These are phyloP conservation scores for Beauveria rudraprayagi DNA, from an alignment of 2,329 filamentous ascomycete genomes.

Conservation along the genomic window DNA sequence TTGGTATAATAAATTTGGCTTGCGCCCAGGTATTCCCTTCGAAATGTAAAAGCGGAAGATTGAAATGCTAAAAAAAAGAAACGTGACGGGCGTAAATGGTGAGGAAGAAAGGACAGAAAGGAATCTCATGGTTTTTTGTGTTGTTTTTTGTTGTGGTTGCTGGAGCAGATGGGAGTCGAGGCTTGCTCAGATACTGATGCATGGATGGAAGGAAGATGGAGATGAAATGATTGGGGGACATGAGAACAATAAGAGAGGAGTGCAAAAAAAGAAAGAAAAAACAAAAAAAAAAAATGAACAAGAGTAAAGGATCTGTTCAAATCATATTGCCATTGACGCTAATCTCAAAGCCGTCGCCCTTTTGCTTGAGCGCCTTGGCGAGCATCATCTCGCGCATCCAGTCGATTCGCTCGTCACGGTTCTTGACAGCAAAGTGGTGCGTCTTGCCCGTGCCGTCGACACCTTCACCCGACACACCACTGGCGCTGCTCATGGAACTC, in stretches of 20 bases:
- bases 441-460: conserved; percentile 66
- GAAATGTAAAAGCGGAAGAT: not conserved
- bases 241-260: not conserved
- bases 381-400: conserved; percentile 96
- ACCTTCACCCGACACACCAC: conserved; percentile 30
- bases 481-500: conserved; percentile 32
- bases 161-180: not conserved
- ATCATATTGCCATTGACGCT: conserved; percentile 75
- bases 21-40: not conserved
- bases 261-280: not conserved
- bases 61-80: conserved; percentile 8
- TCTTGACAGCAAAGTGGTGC: conserved; percentile 88
- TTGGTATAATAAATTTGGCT: conserved; percentile 9
- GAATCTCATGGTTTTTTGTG: conserved; percentile 10
- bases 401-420: conserved; percentile 83
- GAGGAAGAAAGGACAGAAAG: conserved; percentile 9
- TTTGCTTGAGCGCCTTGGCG: conserved; percentile 77
- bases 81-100: not conserved
- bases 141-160: not conserved
- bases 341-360: conserved; percentile 74
- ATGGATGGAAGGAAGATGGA: not conserved
- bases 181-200: not conserved
- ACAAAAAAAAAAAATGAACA: not conserved
- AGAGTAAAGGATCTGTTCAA: conserved; percentile 24
- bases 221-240: not conserved